Conservation (phyloP, 1,139 yeast genomes). For the Yarrowia galli region DNA sequence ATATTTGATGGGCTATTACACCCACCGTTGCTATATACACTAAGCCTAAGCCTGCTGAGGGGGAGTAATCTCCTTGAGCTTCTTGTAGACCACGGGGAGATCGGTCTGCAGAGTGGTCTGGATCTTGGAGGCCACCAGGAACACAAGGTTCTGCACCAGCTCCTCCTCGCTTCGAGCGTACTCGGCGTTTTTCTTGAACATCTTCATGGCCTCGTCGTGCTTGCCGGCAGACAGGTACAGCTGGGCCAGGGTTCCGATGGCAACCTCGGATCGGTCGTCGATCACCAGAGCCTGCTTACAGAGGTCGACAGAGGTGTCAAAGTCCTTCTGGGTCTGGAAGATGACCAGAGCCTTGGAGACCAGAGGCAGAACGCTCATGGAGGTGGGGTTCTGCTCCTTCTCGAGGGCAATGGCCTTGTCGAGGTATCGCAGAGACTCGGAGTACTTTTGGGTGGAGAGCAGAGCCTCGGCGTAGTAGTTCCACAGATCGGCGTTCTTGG, state of each 20-base stretch:
- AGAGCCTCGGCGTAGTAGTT: constrained; percentile 95
- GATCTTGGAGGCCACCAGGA: constrained; percentile 75
- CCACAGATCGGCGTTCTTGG: constrained; percentile 89
- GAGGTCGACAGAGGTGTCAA: constrained; percentile 69
- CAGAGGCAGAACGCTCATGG: constrained; percentile 88
- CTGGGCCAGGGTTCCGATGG: constrained; percentile 90
- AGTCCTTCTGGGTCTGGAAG: constrained; percentile 49
- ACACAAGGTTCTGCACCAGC: constrained; percentile 88
- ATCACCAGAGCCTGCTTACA: constrained; percentile 77
- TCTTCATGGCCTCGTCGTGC: constrained; percentile 78
- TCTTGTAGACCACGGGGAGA: constrained; percentile 36
- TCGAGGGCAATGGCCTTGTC: constrained; percentile 88
- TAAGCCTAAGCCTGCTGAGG: constrained; percentile 34
- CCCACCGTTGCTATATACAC: constrained; percentile 33
- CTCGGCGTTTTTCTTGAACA: constrained; percentile 82
- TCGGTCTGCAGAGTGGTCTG: constrained; percentile 43
- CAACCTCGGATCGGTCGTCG: constrained; percentile 90
- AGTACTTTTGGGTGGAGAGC: constrained; percentile 77
- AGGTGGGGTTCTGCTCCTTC: constrained; percentile 56
- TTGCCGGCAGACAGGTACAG: constrained; percentile 82
- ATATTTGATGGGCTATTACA: not conserved
- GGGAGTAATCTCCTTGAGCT: constrained; percentile 38
- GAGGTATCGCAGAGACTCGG: constrained; percentile 80
- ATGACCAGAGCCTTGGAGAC: constrained; percentile 81
- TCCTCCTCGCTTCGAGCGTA: constrained; percentile 86